Base-by-base conservation (phyloP, 2,329 filamentous ascomycete species). In the Onygenales sp. region DNA sequence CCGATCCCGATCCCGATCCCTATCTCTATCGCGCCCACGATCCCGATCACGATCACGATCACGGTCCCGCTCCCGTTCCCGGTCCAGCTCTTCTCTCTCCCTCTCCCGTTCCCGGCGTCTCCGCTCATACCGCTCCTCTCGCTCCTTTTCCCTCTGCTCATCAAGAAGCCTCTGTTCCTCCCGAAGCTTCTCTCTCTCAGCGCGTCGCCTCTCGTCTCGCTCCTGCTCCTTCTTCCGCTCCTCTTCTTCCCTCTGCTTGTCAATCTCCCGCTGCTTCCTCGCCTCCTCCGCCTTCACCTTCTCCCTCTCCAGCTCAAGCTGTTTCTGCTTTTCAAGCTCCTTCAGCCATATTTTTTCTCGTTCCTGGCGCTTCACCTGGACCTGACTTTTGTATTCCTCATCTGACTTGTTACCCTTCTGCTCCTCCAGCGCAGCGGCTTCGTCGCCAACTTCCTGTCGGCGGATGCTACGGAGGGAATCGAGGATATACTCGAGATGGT, bases 391-490 rank as follows among this genome's bases (percentile, higher is more conserved):
- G 63, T 83, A 85, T 36, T 80, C 78, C 44, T 82, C 79, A 56
- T 85, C 82, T 1, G 75, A 79, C 60, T 81, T 84, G 57, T 70
- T 76, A 2, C 82, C 82, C 42, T 71, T 71, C 52, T 68, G 59
- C 54, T 79, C 70, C 64, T 85, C 82, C 49, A 77, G 74, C 0
- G 69, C 67, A 5, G 81, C 79, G 6, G 68, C 67, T 50, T 80
- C 79, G 8, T 77, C 75, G n/a, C 82, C 82, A 50, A 84, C 72
- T 55, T 85, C 81, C 50, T 74, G 71, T 8, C 72, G 69, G 44
- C 82, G 74, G 52, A 83, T 79, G 10, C 80, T 78, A 48, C 82
- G 71, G 55, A 84, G 71, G 9, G 76, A 75, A 5, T 70, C 66
- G 53, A 82, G 70, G 34, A 83, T 80, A 42, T 74, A 69, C 2